Evolutionary conservation across 768 basidiomycete genomes (phyloP), one percentile per base, ranked within the genome.

Genomic region (Tephrocybe sp.): DNA sequence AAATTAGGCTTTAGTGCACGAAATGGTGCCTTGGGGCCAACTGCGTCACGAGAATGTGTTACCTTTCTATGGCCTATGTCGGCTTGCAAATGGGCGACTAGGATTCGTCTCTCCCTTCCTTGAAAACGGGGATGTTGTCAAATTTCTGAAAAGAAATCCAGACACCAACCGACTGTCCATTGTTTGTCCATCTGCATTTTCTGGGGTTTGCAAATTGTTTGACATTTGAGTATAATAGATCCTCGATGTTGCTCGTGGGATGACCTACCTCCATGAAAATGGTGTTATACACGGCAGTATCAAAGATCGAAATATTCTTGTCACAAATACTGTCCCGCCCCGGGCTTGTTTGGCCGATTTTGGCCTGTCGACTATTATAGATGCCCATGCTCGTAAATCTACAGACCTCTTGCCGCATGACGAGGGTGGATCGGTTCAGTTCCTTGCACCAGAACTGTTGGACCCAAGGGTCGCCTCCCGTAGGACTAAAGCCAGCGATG

Each of bases 211-310:
- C 27, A 12, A 4, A 1, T 11, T 36, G 13, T 3, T 12, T 25
- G 12, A 27, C 19, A 27, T 15, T 2, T 3, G 9, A 21, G 11
- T 9, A 28, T 21, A 6, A 36, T 37, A 50, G 49, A 31, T 50
- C 16, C 4, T 37, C 3, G 49, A 41, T 25, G 27, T 44, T 19
- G 49, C 42, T n/a, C 16, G 8, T 6, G 49, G 49, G 9, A 38
- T 69, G 35, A 19, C 42, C 15, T 44, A 44, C 27, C 41, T 50
- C 9, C 49, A 50, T 5, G 42, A 37, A 6, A 44, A 28, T 15
- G 49, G 21, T 16, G 9, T 50, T 9, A 28, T 50, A 4, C 49
- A 50, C 38, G 42, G 49, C 4, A 25, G 27, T 19, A 44, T 50
- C n/a, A 32, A 44, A n/a, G n/a, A 35, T 8, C 3, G 12, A 22